phyloP scores from a whole-genome alignment of 1,284 basidiomycete species.

The Sanghuangporus sanghuang region DNA sequence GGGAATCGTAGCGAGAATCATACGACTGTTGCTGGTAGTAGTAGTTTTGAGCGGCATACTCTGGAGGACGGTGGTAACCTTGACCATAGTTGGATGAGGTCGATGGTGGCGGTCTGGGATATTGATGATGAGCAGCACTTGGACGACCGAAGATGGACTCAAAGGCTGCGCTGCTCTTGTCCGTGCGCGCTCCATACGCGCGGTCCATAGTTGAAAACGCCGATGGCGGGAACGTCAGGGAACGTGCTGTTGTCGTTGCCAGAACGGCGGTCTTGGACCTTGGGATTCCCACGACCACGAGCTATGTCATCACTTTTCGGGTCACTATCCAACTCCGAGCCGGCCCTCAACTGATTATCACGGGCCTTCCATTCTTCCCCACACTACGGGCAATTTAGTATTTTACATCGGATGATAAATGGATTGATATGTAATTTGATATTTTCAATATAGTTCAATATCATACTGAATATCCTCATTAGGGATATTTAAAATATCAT shows the following conservation, averaged over 20 bases:
- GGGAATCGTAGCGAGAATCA: slow-evolving; percentile 13
- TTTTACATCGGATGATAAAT: too few species aligned
- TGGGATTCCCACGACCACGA: slow-evolving; percentile 46
- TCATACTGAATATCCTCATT: too few species aligned
- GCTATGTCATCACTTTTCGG: slow-evolving; percentile 31
- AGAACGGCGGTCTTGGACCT: slow-evolving; percentile 52
- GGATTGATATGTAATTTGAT: too few species aligned
- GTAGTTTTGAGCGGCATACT: slow-evolving; percentile 12
- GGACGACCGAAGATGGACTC: slow-evolving; percentile 80
- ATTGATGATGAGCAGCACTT: slow-evolving; percentile 49
- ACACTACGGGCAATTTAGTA: too few species aligned
- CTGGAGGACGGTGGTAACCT: slow-evolving; percentile 6
- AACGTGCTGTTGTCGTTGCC: slow-evolving; percentile 38
- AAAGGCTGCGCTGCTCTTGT: slow-evolving; percentile 73
- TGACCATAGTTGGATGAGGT: slow-evolving; percentile 7
- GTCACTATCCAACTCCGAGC: not conserved
- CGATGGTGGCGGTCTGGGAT: slow-evolving; percentile 20
- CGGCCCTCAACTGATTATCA: not conserved
- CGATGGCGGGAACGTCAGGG: not conserved
- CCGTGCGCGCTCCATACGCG: slow-evolving; percentile 23
- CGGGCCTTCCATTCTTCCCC: not conserved
- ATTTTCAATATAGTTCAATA: too few species aligned
- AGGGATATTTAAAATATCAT: too few species aligned
- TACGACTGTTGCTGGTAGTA: slow-evolving; percentile 18
- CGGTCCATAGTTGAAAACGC: slow-evolving; percentile 5